Percentiles rank a stretch among this genome's conserved stretches.
Conservation (phyloP, 148 eudicot genomes). For the Chenopodium berlandieri region DNA sequence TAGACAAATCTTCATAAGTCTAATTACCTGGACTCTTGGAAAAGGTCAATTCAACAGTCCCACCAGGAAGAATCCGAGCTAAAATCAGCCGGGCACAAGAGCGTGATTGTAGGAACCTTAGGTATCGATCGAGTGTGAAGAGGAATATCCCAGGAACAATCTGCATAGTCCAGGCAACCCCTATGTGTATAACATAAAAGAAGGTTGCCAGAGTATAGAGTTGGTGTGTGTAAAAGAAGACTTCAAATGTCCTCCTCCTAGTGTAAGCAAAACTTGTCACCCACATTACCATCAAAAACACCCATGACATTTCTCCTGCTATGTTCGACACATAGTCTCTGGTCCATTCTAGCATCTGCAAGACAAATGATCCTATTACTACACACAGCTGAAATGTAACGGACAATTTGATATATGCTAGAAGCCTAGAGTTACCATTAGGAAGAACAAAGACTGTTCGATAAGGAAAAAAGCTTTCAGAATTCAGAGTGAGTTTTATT, state of each 20-base stretch:
- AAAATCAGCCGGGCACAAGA: constrained; percentile 36
- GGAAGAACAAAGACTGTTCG: not conserved
- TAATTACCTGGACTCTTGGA: constrained; percentile 45
- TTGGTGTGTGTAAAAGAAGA: constrained; percentile 62
- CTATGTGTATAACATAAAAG: constrained; percentile 50
- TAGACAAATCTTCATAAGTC: not conserved
- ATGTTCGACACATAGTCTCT: constrained; percentile 35
- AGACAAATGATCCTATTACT: not conserved
- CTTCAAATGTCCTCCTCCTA: constrained; percentile 49
- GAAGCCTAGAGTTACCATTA: not conserved
- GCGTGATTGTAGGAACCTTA: constrained; percentile 55
- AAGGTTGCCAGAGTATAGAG: constrained; percentile 48
- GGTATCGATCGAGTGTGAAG: constrained; percentile 53
- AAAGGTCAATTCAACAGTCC: constrained; percentile 47
- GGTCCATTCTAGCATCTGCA: constrained; percentile 47
- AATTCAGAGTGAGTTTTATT: no score
- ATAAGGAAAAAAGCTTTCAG: no score
- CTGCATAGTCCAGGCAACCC: constrained; percentile 45
- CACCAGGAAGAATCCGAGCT: constrained; percentile 50
- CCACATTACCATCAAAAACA: constrained; percentile 44
- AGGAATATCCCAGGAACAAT: constrained; percentile 60
- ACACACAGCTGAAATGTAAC: not conserved
- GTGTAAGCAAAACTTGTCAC: constrained; percentile 45
- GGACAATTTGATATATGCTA: not conserved
- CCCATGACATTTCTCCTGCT: constrained; percentile 47